Evolutionary conservation across 805 yeast genomes (phyloP).

Genomic region (Ogataea parapolymorpha): DNA sequence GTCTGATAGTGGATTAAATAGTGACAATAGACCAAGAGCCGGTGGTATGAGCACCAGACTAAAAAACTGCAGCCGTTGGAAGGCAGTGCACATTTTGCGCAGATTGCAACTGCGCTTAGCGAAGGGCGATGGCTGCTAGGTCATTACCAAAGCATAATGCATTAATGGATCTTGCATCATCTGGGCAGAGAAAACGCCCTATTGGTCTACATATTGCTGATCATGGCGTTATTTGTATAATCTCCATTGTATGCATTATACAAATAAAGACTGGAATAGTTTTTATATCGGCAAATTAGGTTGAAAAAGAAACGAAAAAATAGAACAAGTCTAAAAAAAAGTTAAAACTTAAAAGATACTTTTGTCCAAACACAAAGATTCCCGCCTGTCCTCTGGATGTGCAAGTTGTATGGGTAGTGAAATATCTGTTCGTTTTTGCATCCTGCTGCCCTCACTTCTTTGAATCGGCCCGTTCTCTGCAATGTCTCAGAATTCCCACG

Average conservation of each 20-base stretch:
- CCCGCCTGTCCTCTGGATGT: not conserved
- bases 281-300: conserved; percentile 2
- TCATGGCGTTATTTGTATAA: not conserved
- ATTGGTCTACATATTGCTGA: not conserved
- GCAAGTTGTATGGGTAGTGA: not conserved
- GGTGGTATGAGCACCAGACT: not conserved
- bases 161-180: conserved; percentile 1
- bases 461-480: not conserved
- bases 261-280: not conserved
- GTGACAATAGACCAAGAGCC: not conserved
- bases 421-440: not conserved
- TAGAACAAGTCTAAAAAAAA: conserved; percentile 1
- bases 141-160: not conserved
- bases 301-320: conserved; percentile 1
- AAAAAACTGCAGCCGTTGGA: conserved; percentile 4
- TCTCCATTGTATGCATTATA: not conserved
- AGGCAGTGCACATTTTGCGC: conserved; percentile 6
- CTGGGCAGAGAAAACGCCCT: not conserved
- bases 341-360: not conserved
- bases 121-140: not conserved
- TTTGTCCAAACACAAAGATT: not conserved
- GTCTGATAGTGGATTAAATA: not conserved
- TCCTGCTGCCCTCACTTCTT: not conserved
- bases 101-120: conserved; percentile 2
- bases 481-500: conserved; percentile 9